Percentiles rank a stretch among this genome's conserved stretches.
Conservation (phyloP, 441 rosid species). For the Geranium incanum region DNA sequence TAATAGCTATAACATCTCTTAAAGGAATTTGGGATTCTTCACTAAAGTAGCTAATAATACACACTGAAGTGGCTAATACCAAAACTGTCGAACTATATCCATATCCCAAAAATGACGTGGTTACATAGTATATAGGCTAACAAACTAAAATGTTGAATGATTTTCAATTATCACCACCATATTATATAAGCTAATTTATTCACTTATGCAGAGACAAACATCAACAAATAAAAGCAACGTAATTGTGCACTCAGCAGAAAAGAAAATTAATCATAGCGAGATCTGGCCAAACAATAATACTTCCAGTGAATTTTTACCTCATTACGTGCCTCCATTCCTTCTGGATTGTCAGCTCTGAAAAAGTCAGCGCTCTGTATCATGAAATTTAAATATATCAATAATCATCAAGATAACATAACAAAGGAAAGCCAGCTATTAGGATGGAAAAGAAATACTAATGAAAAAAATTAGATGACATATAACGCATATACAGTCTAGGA, state of each 20-base stretch:
- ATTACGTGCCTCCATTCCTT: conserved; percentile 96
- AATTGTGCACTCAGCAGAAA: conserved; percentile 9
- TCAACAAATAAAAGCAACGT: neutral
- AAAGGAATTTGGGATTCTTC: no score
- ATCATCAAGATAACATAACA: conserved; percentile 16
- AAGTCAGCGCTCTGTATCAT: conserved; percentile 85
- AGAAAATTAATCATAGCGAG: conserved; percentile 7
- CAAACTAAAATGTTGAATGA: no score
- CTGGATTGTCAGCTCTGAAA: conserved; percentile 94
- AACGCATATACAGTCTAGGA: neutral
- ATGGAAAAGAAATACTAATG: neutral
- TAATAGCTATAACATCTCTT: no score
- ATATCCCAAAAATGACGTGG: no score
- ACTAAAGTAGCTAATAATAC: no score
- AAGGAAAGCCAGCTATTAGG: neutral
- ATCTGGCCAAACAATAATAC: neutral
- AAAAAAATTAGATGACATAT: neutral
- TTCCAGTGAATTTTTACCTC: conserved; percentile 49
- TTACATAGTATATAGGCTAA: no score
- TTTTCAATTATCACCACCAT: no score
- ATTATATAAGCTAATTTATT: neutral
- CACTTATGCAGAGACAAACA: neutral
- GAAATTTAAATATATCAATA: conserved; percentile 24
- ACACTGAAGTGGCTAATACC: no score
- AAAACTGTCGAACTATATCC: no score